Conservation (phyloP, 1,139 yeast genomes). For the Candida sp. region DNA sequence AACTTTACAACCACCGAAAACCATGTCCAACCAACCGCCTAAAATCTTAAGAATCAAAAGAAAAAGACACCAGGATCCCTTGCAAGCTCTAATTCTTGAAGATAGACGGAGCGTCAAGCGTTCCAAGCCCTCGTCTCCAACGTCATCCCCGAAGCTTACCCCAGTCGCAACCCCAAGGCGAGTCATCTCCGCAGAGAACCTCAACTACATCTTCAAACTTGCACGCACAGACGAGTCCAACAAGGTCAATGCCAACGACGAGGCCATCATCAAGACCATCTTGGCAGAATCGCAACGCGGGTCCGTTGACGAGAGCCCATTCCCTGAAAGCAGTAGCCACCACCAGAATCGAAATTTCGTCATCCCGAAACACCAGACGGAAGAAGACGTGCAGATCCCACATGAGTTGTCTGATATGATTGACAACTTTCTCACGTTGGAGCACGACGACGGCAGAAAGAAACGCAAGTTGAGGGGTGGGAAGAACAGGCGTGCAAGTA, state of each 20-base stretch:
- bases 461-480: constrained; percentile 11
- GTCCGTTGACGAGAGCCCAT: constrained; percentile 3
- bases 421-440: constrained; percentile 48
- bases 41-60: constrained; percentile 80
- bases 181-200: constrained; percentile 10
- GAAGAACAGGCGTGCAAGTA: constrained; percentile 11
- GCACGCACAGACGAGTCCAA: constrained; percentile 61
- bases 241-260: constrained; percentile 20
- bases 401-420: constrained; percentile 74
- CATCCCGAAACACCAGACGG: constrained; percentile 36
- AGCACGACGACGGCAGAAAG: background rate
- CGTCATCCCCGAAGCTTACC: constrained; percentile 23
- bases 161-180: constrained; percentile 20
- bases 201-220: constrained; percentile 54
- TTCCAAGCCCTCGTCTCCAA: constrained; percentile 45
- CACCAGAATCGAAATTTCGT: constrained; percentile 30
- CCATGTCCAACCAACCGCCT: constrained; percentile 39
- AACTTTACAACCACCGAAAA: background rate
- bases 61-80: constrained; percentile 83
- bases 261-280: constrained; percentile 21
- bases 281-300: constrained; percentile 14
- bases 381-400: constrained; percentile 51
- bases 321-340: background rate
- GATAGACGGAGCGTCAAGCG: constrained; percentile 44
- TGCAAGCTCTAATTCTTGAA: constrained; percentile 69